These are phyloP conservation scores for Beta vulgaris DNA, from an alignment of 148 eudicot species.

Conservation along the genomic window DNA sequence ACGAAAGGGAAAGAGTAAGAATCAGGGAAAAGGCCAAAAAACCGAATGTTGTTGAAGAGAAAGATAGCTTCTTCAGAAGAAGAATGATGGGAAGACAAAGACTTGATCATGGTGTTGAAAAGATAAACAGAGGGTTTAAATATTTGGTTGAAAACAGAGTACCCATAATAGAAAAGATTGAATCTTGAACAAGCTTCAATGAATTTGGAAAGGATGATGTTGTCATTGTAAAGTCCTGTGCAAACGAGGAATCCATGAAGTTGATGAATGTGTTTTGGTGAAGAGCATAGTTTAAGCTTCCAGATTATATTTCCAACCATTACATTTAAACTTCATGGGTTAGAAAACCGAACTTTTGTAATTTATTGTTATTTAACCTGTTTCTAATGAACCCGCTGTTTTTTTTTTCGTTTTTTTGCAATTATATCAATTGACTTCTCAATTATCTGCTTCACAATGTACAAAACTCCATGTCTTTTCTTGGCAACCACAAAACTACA, in stretches of 20 bases:
- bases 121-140: constrained; percentile 32
- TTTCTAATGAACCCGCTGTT: no score
- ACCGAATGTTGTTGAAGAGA: constrained; percentile 30
- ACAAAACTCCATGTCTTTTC: no score
- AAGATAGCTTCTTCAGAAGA: constrained; percentile 34
- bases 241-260: constrained; percentile 33
- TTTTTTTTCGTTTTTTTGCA: no score
- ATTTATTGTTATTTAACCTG: no score
- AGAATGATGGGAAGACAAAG: constrained; percentile 31
- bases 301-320: constrained; percentile 13
- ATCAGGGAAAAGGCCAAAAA: constrained; percentile 41
- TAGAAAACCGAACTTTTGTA: no score
- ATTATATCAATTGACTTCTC: no score
- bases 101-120: constrained; percentile 45
- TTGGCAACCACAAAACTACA: no score
- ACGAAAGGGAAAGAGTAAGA: constrained; percentile 44
- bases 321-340: background rate
- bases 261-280: constrained; percentile 33
- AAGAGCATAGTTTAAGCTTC: constrained; percentile 21
- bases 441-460: no score
- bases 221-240: constrained; percentile 30
- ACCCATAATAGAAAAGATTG: constrained; percentile 28
- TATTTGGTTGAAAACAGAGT: constrained; percentile 25
- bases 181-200: constrained; percentile 33
- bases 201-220: constrained; percentile 29